Evolutionary conservation across 495 filamentous ascomycete genomes (phyloP), one percentile per base, ranked within the genome.

Genomic region (Lentithecium fluviatile): DNA sequence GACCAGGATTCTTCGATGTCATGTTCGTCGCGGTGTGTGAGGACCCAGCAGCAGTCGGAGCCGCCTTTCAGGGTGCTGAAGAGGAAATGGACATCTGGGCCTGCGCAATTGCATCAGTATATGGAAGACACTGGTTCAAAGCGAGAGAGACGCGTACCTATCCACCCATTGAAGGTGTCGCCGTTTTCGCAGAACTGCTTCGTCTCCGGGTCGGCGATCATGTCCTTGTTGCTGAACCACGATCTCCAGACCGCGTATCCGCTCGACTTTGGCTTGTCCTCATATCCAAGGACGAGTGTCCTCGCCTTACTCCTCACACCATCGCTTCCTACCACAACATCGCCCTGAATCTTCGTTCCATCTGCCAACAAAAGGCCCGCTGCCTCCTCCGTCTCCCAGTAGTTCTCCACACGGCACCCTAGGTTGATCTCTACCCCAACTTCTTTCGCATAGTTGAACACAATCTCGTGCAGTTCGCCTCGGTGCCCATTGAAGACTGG

Each of bases 1-100:
- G 80, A 80, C 85, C 85, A 88, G 32, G 79, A 81, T 69, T 88
- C 85, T 52, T 84, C 82, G 47, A 83, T 85, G 62, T 85, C 80
- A 65, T 78, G 74, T 53, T 81, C 76, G 55, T 85, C 82, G 2
- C 78, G 79, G 64, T 88, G 85, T 8, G 86, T 88, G 34, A 86
- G 80, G 15, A 88, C 86, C 86, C 85, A 89, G 60, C 83, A 85
- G 43, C 87, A 83, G 60, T 88, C 85, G 21, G 75, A 75, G 0
- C 85, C 84, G 51, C 78, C 77, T 73, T 86, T 85, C 68, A 85
- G 78, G 8, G 78, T 81, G 8, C 78, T 80, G 34, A 82, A 82
- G 47, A 87, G 76, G 69, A 86, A 85, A 71, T 87, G 85, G 24
- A 86, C 80, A 51, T 87, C 82, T 0, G 79, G 82, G 0, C 85